Base-by-base conservation (phyloP, 2,329 filamentous ascomycete genomes). In the Cryphonectria radicalis region DNA sequence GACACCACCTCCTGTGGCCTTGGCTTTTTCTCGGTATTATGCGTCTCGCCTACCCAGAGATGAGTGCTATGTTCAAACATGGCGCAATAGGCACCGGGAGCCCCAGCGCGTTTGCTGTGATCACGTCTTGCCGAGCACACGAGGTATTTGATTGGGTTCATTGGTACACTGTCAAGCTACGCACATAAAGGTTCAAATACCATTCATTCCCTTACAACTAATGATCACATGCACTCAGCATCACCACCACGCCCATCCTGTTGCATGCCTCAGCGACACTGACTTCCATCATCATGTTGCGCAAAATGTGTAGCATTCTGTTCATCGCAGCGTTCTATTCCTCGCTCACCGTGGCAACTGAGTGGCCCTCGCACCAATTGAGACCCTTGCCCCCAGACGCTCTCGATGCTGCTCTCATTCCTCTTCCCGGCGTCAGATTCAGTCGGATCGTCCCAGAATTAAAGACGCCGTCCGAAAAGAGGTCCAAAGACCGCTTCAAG, bases 401-500 rank as follows among this genome's bases (percentile, higher is more conserved):
- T n/a, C 46, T 35, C 17, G 50, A 66, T 63, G 42, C 64, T 32
- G 32, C 35, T 3, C 35, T 53, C 4, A 28, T 10, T 1, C 14
- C 68, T 19, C 53, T 40, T 10, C 68, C 53, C 5, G 65, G 43
- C 4, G 11, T 66, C 35, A 55, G 22, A 1, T 72, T 59, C 40
- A 70, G 40, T 25, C 42, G 25, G 17, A 37, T 35, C 5, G 5
- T 32, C 17, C 19, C 60, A n/a, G 42, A 14, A 6, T 28, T 42
- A 1, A 43, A 10, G 1, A 7, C 53, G 10, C 7, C 10, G 11
- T 25, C 53, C 32, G 55, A 68, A 50, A 65, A 46, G 35, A 28
- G 40, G 3, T 8, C n/a, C 13, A 65, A 55, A 42, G 42, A 68
- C 32, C 66, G 66, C 11, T 71, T 71, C 69, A 43, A 32, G 40